Base-by-base conservation (phyloP, 805 yeast species). In the Kodamaea leandrae region DNA sequence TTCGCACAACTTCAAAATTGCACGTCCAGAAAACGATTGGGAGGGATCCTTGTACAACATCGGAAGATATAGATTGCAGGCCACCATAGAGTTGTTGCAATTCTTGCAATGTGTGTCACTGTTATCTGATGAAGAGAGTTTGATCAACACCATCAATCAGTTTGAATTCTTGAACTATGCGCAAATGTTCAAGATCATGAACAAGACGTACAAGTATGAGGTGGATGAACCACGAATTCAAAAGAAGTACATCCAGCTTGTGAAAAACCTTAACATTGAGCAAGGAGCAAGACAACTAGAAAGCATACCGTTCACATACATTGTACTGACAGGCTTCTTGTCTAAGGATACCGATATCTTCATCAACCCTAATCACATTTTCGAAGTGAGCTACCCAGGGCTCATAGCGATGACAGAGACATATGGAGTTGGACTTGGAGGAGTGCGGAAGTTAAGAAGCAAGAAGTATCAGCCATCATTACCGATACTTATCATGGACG, bases 31-130 rank as follows among this genome's bases (percentile, higher is more conserved):
- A 23, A 26, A 38, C 18, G 39, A 33, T 6, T 4, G 13, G 16
- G 28, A 79, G 10, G n/a, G 41, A 1, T 70, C 87, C 1, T 68
- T 87, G 37, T 79, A 71, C 52, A 75, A 76, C 38, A 75, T 88
- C 15, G 83, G 93, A 0, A 78, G 77, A 28, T 64, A 66, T 16
- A 88, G 86, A 49, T 67, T 90, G 38, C 77, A 76, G 44, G 89
- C 96, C 0, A 70, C 85, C 0, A 76, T 83, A 39, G 90, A 91
- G 59, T 61, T 91, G 20, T 66, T 91, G 41, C 96, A 91, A 60
- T 91, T 96, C 91, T 64, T 90, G 37, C 98, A 90, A 60, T 84
- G 91, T 32, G 78, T 88, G 60, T 78, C 95, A 0, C 78, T 84
- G 10, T 64, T 90, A 33, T 74, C 74, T 13, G 80, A 78, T 44